Evolutionary conservation across 2,329 filamentous ascomycete genomes (phyloP), one percentile per base, ranked within the genome.

Genomic region (Pyricularia sp.): DNA sequence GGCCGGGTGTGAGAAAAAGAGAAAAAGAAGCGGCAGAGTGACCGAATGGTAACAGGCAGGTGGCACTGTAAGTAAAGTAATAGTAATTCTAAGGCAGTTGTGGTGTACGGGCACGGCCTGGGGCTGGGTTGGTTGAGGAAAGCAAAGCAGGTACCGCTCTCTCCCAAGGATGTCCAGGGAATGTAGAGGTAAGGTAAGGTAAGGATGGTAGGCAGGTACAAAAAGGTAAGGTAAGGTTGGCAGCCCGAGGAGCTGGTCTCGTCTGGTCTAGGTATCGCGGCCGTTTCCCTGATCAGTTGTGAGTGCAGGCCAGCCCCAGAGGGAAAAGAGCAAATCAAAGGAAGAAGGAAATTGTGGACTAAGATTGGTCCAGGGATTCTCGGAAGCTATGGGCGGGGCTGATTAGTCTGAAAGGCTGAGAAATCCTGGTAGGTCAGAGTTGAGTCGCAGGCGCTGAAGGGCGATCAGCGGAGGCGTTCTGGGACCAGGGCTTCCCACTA

Each of bases 321-420:
- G 55, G 55, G 25, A 26, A 61, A 61, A 23, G 25, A 61, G 58
- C n/a, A 23, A 61, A 61, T 61, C 58, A 61, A 61, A 61, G 23
- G 25, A 61, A 61, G 58, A 61, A 61, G 58, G 58, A 61, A 61
- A 61, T n/a, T 25, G 58, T 25, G n/a, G 58, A 61, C n/a, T 61
- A 25, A 26, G 58, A 26, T 61, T 25, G 58, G 58, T 23, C 25
- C 25, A 26, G 58, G 58, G 58, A 61, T 61, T 61, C 20, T 61
- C 58, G 58, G 58, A 61, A 61, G 58, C n/a, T 61, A 61, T 61
- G 58, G 25, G 58, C 58, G 58, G 58, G 58, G 58, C 58, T 61
- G 58, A 61, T 61, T 61, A 61, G 58, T 61, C 58, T 61, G 58
- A 61, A 61, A 61, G 58, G 58, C 58, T 61, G 58, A 61, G 58